Conservation (phyloP, 1,139 yeast species). For the Arxiozyma bovina region DNA sequence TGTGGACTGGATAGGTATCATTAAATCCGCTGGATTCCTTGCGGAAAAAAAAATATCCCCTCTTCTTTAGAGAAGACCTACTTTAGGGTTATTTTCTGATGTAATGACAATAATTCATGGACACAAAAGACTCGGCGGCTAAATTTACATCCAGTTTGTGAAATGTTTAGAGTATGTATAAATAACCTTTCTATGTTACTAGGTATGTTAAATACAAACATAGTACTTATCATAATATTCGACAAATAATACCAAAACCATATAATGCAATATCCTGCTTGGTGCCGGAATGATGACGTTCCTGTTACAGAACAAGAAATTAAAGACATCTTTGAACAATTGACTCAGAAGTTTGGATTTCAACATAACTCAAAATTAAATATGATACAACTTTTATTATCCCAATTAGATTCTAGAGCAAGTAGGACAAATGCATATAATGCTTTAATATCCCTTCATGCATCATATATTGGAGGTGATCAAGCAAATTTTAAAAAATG, state of each 20-base stretch:
- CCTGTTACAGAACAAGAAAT: constrained; percentile 43
- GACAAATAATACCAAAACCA: constrained; percentile 3
- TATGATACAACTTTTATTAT: constrained; percentile 55
- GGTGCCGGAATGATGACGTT: constrained; percentile 31
- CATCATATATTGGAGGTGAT: constrained; percentile 64
- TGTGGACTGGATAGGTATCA: neutral
- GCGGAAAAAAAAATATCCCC: no score
- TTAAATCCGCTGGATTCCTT: neutral
- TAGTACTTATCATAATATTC: neutral
- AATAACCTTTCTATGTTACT: neutral
- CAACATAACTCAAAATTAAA: constrained; percentile 55
- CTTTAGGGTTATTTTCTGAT: neutral
- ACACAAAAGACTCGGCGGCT: neutral
- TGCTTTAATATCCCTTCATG: constrained; percentile 56
- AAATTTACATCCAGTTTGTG: neutral
- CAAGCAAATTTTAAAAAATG: constrained; percentile 62
- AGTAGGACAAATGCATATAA: constrained; percentile 49
- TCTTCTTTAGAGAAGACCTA: no score
- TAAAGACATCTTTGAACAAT: constrained; percentile 44
- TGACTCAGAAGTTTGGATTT: constrained; percentile 56
- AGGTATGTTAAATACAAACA: neutral
- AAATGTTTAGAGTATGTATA: neutral
- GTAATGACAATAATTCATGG: no score
- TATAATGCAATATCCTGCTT: constrained; percentile 28
- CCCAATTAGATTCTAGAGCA: constrained; percentile 59